Conservation (phyloP, 768 basidiomycete species). For the Tricholoma matsutake region DNA sequence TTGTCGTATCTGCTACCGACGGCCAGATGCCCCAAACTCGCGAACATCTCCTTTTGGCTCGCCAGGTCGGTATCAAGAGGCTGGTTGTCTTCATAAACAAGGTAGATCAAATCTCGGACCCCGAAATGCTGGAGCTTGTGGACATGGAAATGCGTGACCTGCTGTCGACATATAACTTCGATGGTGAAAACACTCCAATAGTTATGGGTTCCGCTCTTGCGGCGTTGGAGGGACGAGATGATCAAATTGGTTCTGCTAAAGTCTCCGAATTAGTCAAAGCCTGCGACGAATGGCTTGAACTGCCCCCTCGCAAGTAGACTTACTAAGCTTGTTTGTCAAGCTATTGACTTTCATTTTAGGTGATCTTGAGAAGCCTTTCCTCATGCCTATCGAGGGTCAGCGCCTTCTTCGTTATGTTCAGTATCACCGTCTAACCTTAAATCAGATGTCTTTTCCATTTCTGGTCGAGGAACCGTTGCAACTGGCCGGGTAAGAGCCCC, state of each 20-base stretch:
- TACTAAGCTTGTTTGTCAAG: background rate
- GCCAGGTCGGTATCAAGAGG: slow-evolving; percentile 96
- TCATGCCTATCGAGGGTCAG: slow-evolving; percentile 87
- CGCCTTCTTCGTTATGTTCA: background rate
- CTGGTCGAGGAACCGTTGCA: slow-evolving; percentile 96
- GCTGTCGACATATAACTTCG: slow-evolving; percentile 87
- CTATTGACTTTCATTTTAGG: slow-evolving; percentile 40
- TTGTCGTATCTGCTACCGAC: slow-evolving; percentile 97
- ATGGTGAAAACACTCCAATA: slow-evolving; percentile 98
- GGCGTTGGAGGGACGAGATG: slow-evolving; percentile 84
- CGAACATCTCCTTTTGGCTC: slow-evolving; percentile 95
- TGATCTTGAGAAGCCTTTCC: slow-evolving; percentile 97
- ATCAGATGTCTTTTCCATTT: slow-evolving; percentile 90
- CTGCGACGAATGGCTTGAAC: slow-evolving; percentile 93
- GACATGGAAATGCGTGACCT: slow-evolving; percentile 99
- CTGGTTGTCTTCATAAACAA: slow-evolving; percentile 99
- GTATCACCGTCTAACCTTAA: slow-evolving; percentile 1
- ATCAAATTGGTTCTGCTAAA: slow-evolving; percentile 76
- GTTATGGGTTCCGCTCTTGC: slow-evolving; percentile 96
- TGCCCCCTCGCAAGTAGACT: slow-evolving; percentile 72
- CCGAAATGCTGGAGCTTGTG: slow-evolving; percentile 98
- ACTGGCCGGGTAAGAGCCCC: slow-evolving; percentile 74
- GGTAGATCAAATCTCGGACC: slow-evolving; percentile 93
- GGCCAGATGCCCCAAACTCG: slow-evolving; percentile 99
- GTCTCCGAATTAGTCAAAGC: slow-evolving; percentile 79